A percentile compares a stretch with the other conserved stretches of the same genome.
phyloP scores from a whole-genome alignment of 768 basidiomycete genomes.

The Lactarius vividus region DNA sequence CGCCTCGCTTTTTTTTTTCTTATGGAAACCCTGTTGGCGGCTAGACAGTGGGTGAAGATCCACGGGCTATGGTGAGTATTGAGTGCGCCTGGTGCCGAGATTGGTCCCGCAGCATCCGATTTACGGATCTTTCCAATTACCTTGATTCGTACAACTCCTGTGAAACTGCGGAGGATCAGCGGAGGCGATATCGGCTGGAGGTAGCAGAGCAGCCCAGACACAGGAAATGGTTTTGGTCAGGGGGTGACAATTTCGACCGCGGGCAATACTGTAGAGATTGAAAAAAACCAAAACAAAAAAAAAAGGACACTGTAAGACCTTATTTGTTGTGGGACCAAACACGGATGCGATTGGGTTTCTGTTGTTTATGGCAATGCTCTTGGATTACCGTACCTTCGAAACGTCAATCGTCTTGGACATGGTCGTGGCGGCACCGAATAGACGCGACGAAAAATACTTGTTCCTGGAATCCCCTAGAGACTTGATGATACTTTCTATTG shows the following conservation, averaged over 20 bases:
- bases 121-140: too few species aligned
- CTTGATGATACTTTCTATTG: background rate
- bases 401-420: background rate
- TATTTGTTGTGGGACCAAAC: too few species aligned
- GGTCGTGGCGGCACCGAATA: background rate
- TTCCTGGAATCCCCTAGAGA: background rate
- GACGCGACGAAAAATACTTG: background rate
- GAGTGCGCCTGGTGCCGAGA: too few species aligned
- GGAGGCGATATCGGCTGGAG: background rate
- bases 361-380: background rate
- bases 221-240: background rate
- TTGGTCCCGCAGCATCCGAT: too few species aligned
- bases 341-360: background rate
- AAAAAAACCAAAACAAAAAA: background rate
- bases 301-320: background rate
- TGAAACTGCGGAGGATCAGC: constrained; percentile 1
- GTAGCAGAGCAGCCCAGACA: background rate
- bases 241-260: background rate
- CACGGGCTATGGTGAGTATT: too few species aligned
- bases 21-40: too few species aligned
- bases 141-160: background rate
- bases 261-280: background rate
- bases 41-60: too few species aligned
- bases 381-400: background rate
- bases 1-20: too few species aligned